Evolutionary conservation across 371 early-diverging fungal species (phyloP).

Genomic region (Zychaea mexicana): DNA sequence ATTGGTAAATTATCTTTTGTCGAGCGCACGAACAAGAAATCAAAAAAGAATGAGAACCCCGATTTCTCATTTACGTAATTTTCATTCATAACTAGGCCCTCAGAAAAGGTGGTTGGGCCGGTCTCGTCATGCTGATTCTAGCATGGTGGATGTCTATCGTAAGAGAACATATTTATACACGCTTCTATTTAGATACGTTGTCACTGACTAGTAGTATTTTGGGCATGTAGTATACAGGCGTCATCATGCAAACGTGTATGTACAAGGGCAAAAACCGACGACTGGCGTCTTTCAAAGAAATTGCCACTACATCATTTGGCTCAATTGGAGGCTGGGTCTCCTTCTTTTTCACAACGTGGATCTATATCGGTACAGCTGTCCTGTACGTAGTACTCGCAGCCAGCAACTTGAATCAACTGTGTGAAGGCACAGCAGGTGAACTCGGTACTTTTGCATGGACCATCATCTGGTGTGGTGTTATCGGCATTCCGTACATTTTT

Average conservation of each 20-base stretch:
- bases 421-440: conserved; percentile 36
- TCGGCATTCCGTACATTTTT: conserved; percentile 54
- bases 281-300: neutral
- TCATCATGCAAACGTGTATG: conserved; percentile 28
- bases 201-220: neutral
- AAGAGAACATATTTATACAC: conserved; percentile 12
- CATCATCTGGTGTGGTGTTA: conserved; percentile 58
- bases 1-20: neutral
- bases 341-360: conserved; percentile 61
- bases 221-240: conserved; percentile 2
- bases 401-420: conserved; percentile 45
- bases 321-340: conserved; percentile 32
- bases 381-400: conserved; percentile 62
- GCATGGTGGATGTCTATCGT: conserved; percentile 73
- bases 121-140: conserved; percentile 68
- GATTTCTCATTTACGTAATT: no score
- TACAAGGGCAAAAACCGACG: neutral
- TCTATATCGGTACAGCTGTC: conserved; percentile 53
- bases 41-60: no score
- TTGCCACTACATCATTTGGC: conserved; percentile 30
- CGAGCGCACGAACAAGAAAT: no score
- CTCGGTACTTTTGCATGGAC: conserved; percentile 60
- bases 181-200: no score
- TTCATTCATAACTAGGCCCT: neutral
- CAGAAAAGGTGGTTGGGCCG: conserved; percentile 77